Evolutionary conservation across 257 asterid genomes (phyloP).

Genomic region (Prunella vulgaris): DNA sequence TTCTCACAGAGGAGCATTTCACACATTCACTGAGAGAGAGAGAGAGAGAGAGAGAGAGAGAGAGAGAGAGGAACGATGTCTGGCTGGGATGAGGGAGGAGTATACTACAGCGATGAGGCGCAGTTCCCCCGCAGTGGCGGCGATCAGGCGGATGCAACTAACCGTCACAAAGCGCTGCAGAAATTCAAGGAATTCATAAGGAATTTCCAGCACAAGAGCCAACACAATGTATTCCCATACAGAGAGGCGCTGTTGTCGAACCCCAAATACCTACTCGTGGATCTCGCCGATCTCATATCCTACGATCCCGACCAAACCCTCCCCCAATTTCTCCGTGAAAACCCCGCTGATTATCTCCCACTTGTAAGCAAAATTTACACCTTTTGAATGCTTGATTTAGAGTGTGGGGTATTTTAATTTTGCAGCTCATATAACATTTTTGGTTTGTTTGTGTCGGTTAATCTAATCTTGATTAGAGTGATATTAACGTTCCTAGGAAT

Average conservation of each 20-base stretch:
- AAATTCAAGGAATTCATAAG: conserved; percentile 88
- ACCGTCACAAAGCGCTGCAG: conserved; percentile 75
- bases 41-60: conserved; percentile 28
- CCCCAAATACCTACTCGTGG: conserved; percentile 58
- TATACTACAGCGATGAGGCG: conserved; percentile 89
- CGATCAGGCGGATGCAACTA: conserved; percentile 40
- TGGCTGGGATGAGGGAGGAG: conserved; percentile 96
- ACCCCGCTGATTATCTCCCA: conserved; percentile 89
- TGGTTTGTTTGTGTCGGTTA: not conserved
- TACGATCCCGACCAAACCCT: conserved; percentile 81
- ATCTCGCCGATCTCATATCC: conserved; percentile 81
- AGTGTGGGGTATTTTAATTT: not conserved
- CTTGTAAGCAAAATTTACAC: conserved; percentile 37
- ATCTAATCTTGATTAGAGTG: not conserved
- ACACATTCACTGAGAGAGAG: conserved; percentile 25
- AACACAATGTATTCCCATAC: conserved; percentile 80
- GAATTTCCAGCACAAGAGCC: conserved; percentile 73
- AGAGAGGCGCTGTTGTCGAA: conserved; percentile 82
- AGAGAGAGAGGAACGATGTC: conserved; percentile 40
- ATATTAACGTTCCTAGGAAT: not conserved
- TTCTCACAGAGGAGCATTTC: not conserved
- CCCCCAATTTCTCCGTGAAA: conserved; percentile 74
- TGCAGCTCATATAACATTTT: not conserved
- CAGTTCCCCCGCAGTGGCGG: conserved; percentile 74
- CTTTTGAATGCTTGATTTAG: conserved; percentile 13